These are phyloP conservation scores for Abelmoschus esculentus DNA, from an alignment of 345 rosid genomes.

Conservation along the genomic window DNA sequence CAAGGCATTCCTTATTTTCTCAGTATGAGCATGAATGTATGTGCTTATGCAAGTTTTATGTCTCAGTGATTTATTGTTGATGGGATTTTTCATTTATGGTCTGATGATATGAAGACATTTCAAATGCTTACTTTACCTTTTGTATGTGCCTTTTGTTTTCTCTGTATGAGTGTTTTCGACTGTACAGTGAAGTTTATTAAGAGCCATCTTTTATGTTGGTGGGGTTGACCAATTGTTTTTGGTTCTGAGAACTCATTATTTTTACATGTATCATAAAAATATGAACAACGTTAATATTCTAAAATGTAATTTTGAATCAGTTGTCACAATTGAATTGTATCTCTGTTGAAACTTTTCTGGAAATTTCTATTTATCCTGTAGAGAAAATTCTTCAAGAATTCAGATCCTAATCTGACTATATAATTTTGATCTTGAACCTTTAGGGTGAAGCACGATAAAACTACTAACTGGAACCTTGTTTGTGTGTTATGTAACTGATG, in stretches of 20 bases:
- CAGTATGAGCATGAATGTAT: not conserved
- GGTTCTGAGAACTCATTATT: not conserved
- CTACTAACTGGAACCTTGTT: not conserved
- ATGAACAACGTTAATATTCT: not conserved
- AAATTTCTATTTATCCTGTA: not conserved
- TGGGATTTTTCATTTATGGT: conserved; percentile 1
- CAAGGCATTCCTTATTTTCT: not conserved
- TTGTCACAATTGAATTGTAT: not conserved
- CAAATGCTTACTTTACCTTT: not conserved
- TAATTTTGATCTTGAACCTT: not conserved
- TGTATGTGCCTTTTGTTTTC: not conserved
- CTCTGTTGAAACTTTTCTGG: not conserved
- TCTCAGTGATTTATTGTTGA: not conserved
- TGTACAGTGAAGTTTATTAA: not conserved
- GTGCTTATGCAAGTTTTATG: not conserved
- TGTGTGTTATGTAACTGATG: not conserved
- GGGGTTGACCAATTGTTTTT: not conserved
- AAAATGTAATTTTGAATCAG: not conserved
- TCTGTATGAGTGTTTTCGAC: not conserved
- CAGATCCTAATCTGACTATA: not conserved
- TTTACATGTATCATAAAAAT: not conserved
- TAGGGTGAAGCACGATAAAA: not conserved
- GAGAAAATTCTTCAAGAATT: not conserved
- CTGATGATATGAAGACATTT: not conserved
- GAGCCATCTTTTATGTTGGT: conserved; percentile 1